These are phyloP conservation scores for Russula vinacea DNA, from an alignment of 768 basidiomycete genomes.

Conservation along the genomic window DNA sequence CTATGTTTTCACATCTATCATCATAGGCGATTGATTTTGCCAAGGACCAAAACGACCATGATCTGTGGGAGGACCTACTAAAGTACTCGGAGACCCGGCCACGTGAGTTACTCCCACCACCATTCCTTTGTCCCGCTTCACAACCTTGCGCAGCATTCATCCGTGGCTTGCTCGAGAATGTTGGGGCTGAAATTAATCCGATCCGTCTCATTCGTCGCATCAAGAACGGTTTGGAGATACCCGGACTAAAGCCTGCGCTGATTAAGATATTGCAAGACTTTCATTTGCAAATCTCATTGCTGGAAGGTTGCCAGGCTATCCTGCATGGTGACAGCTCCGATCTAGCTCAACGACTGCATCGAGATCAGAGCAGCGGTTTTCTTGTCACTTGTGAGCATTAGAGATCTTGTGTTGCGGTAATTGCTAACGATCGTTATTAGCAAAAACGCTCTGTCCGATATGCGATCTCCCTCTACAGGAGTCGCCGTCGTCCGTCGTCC, in stretches of 20 bases:
- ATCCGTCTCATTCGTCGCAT: slow-evolving; percentile 92
- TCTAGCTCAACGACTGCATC: slow-evolving; percentile 65
- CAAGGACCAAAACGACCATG: slow-evolving; percentile 93
- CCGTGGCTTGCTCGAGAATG: slow-evolving; percentile 89
- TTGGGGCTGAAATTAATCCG: slow-evolving; percentile 94
- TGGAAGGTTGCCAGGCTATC: slow-evolving; percentile 90
- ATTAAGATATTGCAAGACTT: slow-evolving; percentile 98
- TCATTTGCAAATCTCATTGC: slow-evolving; percentile 86
- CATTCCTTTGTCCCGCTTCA: slow-evolving; percentile 4
- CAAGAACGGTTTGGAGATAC: slow-evolving; percentile 94
- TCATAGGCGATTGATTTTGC: slow-evolving; percentile 82
- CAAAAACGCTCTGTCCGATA: slow-evolving; percentile 60
- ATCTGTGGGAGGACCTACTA: slow-evolving; percentile 96
- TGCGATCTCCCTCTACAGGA: slow-evolving; percentile 61
- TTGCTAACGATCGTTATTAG: slow-evolving; percentile 39
- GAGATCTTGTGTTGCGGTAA: not conserved
- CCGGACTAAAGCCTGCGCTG: slow-evolving; percentile 87
- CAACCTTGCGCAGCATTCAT: slow-evolving; percentile 68
- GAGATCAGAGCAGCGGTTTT: slow-evolving; percentile 77
- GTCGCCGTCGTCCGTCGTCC: slow-evolving; percentile 53
- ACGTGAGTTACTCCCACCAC: slow-evolving; percentile 43
- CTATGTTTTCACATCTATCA: not conserved
- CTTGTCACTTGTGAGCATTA: slow-evolving; percentile 63
- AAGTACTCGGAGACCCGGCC: slow-evolving; percentile 93
- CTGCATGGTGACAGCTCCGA: slow-evolving; percentile 77